These are phyloP conservation scores for Fusarium tuaranense DNA, from an alignment of 2,329 filamentous ascomycete genomes.

Conservation along the genomic window DNA sequence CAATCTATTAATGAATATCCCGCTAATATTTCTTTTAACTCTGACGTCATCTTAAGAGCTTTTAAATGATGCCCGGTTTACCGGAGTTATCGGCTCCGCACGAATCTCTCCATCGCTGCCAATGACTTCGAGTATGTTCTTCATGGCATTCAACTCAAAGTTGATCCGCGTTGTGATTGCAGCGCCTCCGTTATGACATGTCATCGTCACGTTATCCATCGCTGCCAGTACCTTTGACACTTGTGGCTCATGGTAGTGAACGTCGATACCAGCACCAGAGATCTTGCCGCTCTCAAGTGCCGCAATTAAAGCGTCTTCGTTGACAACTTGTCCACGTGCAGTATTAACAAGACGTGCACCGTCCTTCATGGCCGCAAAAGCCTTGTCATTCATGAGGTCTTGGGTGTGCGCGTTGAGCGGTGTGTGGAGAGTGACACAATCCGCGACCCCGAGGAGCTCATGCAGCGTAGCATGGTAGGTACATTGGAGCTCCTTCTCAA, in stretches of 20 bases:
- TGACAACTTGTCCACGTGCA: slow-evolving; percentile 62
- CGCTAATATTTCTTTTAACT: neutral
- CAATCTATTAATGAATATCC: neutral
- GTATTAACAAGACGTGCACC: slow-evolving; percentile 64
- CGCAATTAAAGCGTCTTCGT: slow-evolving; percentile 61
- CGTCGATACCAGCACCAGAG: slow-evolving; percentile 62
- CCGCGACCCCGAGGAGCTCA: slow-evolving; percentile 44
- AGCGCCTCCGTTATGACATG: slow-evolving; percentile 52
- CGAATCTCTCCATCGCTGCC: slow-evolving; percentile 32
- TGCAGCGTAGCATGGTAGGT: slow-evolving; percentile 46
- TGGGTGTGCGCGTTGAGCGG: slow-evolving; percentile 39
- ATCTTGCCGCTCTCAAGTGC: slow-evolving; percentile 61
- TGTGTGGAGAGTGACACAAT: slow-evolving; percentile 51
- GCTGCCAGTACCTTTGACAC: slow-evolving; percentile 53
- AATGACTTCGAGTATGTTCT: slow-evolving; percentile 39
- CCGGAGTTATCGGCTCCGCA: slow-evolving; percentile 25
- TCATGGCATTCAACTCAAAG: slow-evolving; percentile 48
- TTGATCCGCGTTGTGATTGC: slow-evolving; percentile 54
- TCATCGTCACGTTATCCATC: slow-evolving; percentile 55
- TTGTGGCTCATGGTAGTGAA: slow-evolving; percentile 65
- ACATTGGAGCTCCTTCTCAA: slow-evolving; percentile 46
- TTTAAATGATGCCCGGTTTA: slow-evolving; percentile 25
- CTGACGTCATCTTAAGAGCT: neutral
- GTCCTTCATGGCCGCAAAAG: slow-evolving; percentile 55
- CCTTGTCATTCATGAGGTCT: slow-evolving; percentile 27